These are phyloP conservation scores for maize (Zea mays) DNA, from an alignment of 176 grass and related monocot genomes.

Conservation along the genomic window Zm-B73-REFERENCE-NAM-5.0 NC_050100.1:145916501-145917000, in stretches of 20 bases:
- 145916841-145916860: conserved; percentile 3
- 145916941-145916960: background rate
- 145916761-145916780: conserved; percentile 67
- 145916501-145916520: conserved; percentile 65
- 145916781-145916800: conserved; percentile 93
- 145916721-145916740: conserved; percentile 48
- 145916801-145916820: conserved; percentile 91
- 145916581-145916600: conserved; percentile 70
- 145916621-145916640: conserved; percentile 40
- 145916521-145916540: conserved; percentile 80
- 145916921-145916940: background rate
- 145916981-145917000: background rate
- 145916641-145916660: background rate
- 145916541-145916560: conserved; percentile 80
- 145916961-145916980: background rate
- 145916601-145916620: conserved; percentile 42
- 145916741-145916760: conserved; percentile 51
- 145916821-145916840: conserved; percentile 44
- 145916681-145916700: conserved; percentile 66
- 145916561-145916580: conserved; percentile 80
- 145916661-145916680: conserved; percentile 64
- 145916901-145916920: background rate
- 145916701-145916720: conserved; percentile 48
- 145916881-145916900: background rate
- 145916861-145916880: background rate